Base-by-base conservation (phyloP, 805 yeast species). In the Zygosaccharomyces gambellarensis region DNA sequence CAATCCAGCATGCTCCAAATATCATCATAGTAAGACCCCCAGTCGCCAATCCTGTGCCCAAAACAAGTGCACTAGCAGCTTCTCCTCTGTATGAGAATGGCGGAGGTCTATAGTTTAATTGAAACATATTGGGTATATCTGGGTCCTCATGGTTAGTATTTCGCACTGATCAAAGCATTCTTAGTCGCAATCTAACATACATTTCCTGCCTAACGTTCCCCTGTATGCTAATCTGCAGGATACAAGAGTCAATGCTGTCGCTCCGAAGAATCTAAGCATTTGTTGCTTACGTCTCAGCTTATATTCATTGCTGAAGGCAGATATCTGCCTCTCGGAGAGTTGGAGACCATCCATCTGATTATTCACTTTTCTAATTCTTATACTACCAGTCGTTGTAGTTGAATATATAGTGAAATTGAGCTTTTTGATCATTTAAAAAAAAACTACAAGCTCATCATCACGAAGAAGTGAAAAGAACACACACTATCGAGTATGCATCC, bases 71-170 rank as follows among this genome's bases (percentile, higher is more conserved):
- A 36, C 82, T 81, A 30, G 88, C 79, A 1, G 96, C 96, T 64
- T 90, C 96, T 47, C 81, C 79, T 53, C 87, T 81, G 63, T 87
- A 82, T 28, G 86, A 83, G 61, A 83, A 85, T n/a, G 81, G 74
- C 4, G 96, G 96, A 2, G 95, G 95, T 49, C 80, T 77, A 60
- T 89, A 92, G 67, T 90, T 90, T 10, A 90, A 88, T 59, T 87
- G 90, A 68, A 87, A 90, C 59, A 82, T 74, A 39, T 76, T 77
- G 6, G 97, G 97, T 5, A 81, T 68, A 58, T 81, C 78, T 71
- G 45, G 8, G 14, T 7, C 30, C 23, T 9, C 25, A 29, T 12
- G 25, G 59, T 55, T 52, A 54, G 58, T 54, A 54, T 19, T 19
- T 1, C 2, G 14, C 21, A 17, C n/a, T 7, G 19, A 29, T 5